Percentiles rank a stretch among this genome's conserved stretches.
Evolutionary conservation across 2,329 filamentous ascomycete genomes (phyloP).

Genomic region (Paecilomyces dactylethromorphus): DNA sequence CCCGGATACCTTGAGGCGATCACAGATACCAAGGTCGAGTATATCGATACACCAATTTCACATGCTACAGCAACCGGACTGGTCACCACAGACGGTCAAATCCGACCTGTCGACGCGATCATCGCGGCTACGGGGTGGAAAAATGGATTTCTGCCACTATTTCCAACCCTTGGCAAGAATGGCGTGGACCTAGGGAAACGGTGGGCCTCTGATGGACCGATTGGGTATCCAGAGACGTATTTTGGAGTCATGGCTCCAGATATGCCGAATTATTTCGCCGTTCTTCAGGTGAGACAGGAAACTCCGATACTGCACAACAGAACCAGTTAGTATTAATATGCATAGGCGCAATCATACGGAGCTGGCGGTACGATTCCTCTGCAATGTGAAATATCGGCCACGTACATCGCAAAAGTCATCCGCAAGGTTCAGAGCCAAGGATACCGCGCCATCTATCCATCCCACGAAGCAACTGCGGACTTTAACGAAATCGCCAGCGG

Average conservation of each 20-base stretch:
- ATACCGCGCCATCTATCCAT: constrained; percentile 1
- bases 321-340: no score
- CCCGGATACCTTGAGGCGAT: constrained; percentile 3
- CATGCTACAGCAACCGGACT: constrained; percentile 3
- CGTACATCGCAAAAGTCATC: constrained; percentile 4
- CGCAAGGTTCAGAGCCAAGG: constrained; percentile 2
- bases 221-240: constrained; percentile 4
- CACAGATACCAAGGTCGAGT: constrained; percentile 1
- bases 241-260: constrained; percentile 4
- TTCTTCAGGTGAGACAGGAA: neutral
- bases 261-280: constrained; percentile 5
- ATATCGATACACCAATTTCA: neutral
- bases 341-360: constrained; percentile 2
- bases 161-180: constrained; percentile 4
- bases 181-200: neutral
- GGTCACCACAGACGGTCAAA: neutral
- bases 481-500: constrained; percentile 1
- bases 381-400: constrained; percentile 1
- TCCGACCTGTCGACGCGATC: constrained; percentile 1
- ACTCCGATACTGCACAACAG: neutral
- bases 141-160: neutral
- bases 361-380: constrained; percentile 3
- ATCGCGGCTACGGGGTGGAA: constrained; percentile 1
- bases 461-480: constrained; percentile 4
- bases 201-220: constrained; percentile 1